Conservation (phyloP, 805 yeast species). For the Kregervanrija fluxuum region DNA sequence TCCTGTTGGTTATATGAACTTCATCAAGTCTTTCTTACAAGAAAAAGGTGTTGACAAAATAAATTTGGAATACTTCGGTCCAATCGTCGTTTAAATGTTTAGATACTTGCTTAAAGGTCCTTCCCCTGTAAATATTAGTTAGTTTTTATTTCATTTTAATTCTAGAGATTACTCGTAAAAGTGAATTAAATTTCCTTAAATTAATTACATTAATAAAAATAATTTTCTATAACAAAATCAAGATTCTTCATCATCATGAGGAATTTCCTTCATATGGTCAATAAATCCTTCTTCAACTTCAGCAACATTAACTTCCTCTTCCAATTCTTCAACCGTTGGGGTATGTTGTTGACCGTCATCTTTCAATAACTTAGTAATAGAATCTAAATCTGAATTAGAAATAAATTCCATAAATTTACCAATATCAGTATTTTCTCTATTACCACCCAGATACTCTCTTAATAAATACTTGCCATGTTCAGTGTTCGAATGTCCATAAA, state of each 20-base stretch:
- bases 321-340: constrained; percentile 20
- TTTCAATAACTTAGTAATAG: constrained; percentile 43
- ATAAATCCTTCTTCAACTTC: constrained; percentile 20
- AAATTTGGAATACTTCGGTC: constrained; percentile 30
- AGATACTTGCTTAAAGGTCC: too few species aligned
- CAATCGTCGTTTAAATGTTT: constrained; percentile 18
- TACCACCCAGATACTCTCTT: constrained; percentile 54
- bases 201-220: too few species aligned
- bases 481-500: constrained; percentile 70
- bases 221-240: too few species aligned
- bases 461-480: constrained; percentile 34
- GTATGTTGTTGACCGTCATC: constrained; percentile 14
- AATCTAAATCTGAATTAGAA: constrained; percentile 39
- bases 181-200: too few species aligned
- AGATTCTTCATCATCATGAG: too few species aligned
- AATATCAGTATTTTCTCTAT: constrained; percentile 80
- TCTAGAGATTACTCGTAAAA: too few species aligned
- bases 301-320: constrained; percentile 7
- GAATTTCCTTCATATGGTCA: constrained; percentile 9
- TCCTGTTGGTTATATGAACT: constrained; percentile 28
- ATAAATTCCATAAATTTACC: constrained; percentile 63
- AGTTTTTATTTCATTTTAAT: too few species aligned
- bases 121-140: too few species aligned
- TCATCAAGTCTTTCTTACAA: constrained; percentile 20
- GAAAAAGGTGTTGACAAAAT: constrained; percentile 15